Base-by-base conservation (phyloP, 768 basidiomycete genomes). In the Xerocomellus intermedius region DNA sequence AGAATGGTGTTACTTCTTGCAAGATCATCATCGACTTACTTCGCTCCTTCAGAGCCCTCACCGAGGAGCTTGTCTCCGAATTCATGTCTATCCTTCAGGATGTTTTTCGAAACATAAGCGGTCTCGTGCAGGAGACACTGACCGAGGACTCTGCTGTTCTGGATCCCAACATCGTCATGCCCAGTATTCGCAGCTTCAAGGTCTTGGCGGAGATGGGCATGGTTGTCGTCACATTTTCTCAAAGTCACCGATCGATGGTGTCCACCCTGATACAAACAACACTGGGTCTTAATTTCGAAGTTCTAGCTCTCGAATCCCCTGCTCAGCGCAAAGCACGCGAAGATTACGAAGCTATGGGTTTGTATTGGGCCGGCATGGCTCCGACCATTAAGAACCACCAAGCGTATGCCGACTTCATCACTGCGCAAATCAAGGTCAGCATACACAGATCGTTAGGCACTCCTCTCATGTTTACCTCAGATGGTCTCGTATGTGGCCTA, bases 121-220 rank as follows among this genome's bases (percentile, higher is more conserved):
- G 75, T 24, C 78, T 96, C 4, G 87, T 94, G 4, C 76, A 82
- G 22, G 85, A 92, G 62, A 79, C 84, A 37, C 86, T 98, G 46
- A 82, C 86, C 2, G 86, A 87, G 44, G 77, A 82, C 53, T 89
- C 88, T 1, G 56, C 71, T 2, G 52, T 73, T 17, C 64, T 85
- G 21, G 86, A 91, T 59, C 56, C 76, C 19, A 85, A 83, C 50
- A 65, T 75, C 17, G 75, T 87, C 36, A 74, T 88, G n/a, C 84
- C 84, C 8, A 85, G 88, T 44, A 82, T 87, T 51, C 83, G 84
- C 54, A 95, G 93, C 68, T 94, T 97, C 79, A 98, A 97, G 72
- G 89, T 97, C 10, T 76, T 98, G 12, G 87, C 91, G 14, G 97
- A 99, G 74, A 89, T 96, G 79, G 91, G 91, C 6, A 88, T 95